Percentiles rank a stretch among this genome's conserved stretches.
These are phyloP conservation scores for Verticillium nubilum DNA, from an alignment of 2,329 filamentous ascomycete genomes.

Conservation along the genomic window DNA sequence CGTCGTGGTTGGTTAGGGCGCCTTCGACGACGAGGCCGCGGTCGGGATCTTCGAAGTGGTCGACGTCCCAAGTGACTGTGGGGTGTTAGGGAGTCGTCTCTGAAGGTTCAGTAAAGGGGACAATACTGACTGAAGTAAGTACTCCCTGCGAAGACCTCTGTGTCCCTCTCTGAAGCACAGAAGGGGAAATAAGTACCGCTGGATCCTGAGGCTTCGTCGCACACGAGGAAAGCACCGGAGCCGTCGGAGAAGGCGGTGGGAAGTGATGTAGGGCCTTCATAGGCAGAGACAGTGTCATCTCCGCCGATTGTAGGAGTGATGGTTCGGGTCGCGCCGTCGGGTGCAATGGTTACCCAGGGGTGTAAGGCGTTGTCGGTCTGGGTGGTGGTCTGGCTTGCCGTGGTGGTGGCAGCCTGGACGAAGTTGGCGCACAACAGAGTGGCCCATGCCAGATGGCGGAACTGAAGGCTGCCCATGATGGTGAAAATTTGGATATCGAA, in stretches of 20 bases:
- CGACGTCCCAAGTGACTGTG: slow-evolving; percentile 12
- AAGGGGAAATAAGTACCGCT: slow-evolving; percentile 8
- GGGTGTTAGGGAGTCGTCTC: background rate
- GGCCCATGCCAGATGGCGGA: background rate
- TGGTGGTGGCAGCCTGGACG: background rate
- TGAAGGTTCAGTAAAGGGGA: background rate
- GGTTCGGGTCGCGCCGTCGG: slow-evolving; percentile 7
- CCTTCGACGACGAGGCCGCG: slow-evolving; percentile 10
- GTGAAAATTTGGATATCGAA: background rate
- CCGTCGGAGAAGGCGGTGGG: slow-evolving; percentile 10
- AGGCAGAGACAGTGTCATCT: slow-evolving; percentile 8
- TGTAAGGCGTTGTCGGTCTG: slow-evolving; percentile 8
- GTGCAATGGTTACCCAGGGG: slow-evolving; percentile 12
- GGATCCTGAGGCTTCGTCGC: slow-evolving; percentile 8
- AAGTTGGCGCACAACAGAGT: background rate
- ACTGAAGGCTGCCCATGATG: background rate
- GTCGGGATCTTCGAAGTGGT: slow-evolving; percentile 8
- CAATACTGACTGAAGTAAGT: slow-evolving; percentile 10
- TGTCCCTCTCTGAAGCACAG: slow-evolving; percentile 8
- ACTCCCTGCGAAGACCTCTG: slow-evolving; percentile 6
- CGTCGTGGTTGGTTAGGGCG: slow-evolving; percentile 6
- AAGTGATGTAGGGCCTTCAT: slow-evolving; percentile 4
- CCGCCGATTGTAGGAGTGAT: slow-evolving; percentile 11
- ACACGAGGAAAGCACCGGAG: slow-evolving; percentile 10
- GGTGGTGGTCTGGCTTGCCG: background rate